Evolutionary conservation across 768 basidiomycete species (phyloP).

Genomic region (Asterophora lycoperdoides): DNA sequence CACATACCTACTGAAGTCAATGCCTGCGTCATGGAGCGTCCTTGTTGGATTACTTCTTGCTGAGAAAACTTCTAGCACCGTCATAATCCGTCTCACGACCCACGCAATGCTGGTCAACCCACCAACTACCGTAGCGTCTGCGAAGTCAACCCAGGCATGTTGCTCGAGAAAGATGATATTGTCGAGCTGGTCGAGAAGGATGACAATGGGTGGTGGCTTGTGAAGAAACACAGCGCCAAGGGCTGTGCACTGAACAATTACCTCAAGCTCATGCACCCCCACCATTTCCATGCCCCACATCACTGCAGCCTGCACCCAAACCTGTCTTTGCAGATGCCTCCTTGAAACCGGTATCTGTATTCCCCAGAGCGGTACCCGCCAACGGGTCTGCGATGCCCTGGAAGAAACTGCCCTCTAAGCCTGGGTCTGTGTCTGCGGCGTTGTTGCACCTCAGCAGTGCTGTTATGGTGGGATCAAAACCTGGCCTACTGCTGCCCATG

Average conservation of each 20-base stretch:
- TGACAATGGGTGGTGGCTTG: slow-evolving; percentile 98
- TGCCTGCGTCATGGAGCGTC: too few species aligned
- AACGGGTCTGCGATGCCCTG: slow-evolving; percentile 73
- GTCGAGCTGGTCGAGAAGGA: slow-evolving; percentile 92
- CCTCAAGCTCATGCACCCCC: slow-evolving; percentile 79
- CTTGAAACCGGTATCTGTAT: slow-evolving; percentile 80
- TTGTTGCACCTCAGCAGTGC: slow-evolving; percentile 48
- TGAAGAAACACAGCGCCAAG: slow-evolving; percentile 75
- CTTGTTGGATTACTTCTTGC: too few species aligned
- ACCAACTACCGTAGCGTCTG: too few species aligned
- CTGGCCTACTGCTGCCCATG: slow-evolving; percentile 56
- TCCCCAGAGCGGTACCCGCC: slow-evolving; percentile 65
- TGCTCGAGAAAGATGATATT: slow-evolving; percentile 83
- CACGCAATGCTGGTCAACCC: too few species aligned
- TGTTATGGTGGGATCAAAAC: too few species aligned
- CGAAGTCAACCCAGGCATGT: too few species aligned
- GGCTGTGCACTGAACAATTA: slow-evolving; percentile 97
- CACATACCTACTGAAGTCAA: too few species aligned
- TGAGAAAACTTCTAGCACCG: too few species aligned
- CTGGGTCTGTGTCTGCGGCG: slow-evolving; percentile 37
- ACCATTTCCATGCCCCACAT: slow-evolving; percentile 47
- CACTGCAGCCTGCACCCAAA: slow-evolving; percentile 29
- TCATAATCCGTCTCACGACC: too few species aligned
- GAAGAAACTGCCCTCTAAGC: slow-evolving; percentile 50
- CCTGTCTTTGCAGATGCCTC: slow-evolving; percentile 46